These are phyloP conservation scores for Dovyalis caffra DNA, from an alignment of 345 rosid genomes.

Conservation along the genomic window DNA sequence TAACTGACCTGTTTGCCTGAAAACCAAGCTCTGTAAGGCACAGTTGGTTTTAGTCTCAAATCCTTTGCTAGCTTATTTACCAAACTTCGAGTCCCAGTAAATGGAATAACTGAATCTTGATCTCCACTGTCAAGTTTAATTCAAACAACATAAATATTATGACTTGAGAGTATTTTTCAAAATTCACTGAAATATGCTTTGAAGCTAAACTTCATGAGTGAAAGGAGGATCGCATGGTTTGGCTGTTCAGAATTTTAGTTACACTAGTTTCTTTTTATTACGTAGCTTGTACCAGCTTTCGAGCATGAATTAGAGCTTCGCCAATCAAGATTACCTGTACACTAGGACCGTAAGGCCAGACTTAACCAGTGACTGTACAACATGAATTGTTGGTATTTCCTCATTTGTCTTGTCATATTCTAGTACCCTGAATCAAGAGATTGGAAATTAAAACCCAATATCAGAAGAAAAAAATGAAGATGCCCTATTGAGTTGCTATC, in stretches of 20 bases:
- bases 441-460: too few relatives aligned
- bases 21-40: constrained; percentile 16
- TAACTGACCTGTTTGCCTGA: constrained; percentile 22
- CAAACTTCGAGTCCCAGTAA: constrained; percentile 15
- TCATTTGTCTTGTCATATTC: neutral
- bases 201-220: too few relatives aligned
- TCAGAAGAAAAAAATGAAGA: too few relatives aligned
- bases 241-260: too few relatives aligned
- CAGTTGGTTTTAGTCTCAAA: constrained; percentile 9
- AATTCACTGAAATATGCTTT: too few relatives aligned
- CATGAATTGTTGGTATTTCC: neutral
- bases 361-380: neutral
- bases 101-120: constrained; percentile 24
- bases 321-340: constrained; percentile 4
- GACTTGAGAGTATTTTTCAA: too few relatives aligned
- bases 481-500: too few relatives aligned
- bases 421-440: neutral
- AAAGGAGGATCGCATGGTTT: too few relatives aligned
- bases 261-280: too few relatives aligned
- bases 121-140: constrained; percentile 19
- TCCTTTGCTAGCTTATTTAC: constrained; percentile 1
- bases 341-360: constrained; percentile 6
- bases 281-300: too few relatives aligned
- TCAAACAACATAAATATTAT: neutral
- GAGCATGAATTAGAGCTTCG: too few relatives aligned